Conservation (phyloP, 2,329 filamentous ascomycete species). For the Tolypocladium sp. region DNA sequence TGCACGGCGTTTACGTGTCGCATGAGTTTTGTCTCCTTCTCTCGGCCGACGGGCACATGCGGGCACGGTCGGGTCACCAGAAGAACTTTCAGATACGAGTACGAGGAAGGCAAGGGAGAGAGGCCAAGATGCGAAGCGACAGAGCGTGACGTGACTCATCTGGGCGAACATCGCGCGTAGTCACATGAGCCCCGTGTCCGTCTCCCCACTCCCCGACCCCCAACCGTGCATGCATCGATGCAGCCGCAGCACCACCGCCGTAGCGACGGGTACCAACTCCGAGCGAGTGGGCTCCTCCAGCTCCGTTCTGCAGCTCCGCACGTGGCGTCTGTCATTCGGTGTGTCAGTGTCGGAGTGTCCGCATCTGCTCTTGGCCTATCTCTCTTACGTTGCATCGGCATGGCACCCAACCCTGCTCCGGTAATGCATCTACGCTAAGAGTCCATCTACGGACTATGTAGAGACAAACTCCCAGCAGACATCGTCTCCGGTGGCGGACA, state of each 20-base stretch:
- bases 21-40: too few relatives aligned
- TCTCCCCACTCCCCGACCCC: neutral
- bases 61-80: neutral
- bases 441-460: too few relatives aligned
- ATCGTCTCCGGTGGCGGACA: too few relatives aligned
- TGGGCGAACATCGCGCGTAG: slow-evolving; percentile 18
- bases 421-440: neutral
- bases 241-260: neutral
- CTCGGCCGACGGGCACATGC: neutral
- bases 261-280: too few relatives aligned
- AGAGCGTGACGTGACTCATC: slow-evolving; percentile 14
- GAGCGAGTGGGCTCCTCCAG: too few relatives aligned
- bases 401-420: neutral
- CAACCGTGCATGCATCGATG: neutral
- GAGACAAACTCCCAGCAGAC: too few relatives aligned
- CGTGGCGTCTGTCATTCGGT: neutral
- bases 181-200: slow-evolving; percentile 13
- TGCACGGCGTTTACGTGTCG: neutral
- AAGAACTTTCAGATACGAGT: too few relatives aligned
- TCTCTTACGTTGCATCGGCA: neutral
- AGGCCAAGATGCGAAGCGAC: neutral
- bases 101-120: neutral
- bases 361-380: neutral
- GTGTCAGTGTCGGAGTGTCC: neutral
- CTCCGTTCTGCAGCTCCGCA: neutral